These are phyloP conservation scores for Ustilago shanxiensis DNA, from an alignment of 1,284 basidiomycete species.

Conservation along the genomic window DNA sequence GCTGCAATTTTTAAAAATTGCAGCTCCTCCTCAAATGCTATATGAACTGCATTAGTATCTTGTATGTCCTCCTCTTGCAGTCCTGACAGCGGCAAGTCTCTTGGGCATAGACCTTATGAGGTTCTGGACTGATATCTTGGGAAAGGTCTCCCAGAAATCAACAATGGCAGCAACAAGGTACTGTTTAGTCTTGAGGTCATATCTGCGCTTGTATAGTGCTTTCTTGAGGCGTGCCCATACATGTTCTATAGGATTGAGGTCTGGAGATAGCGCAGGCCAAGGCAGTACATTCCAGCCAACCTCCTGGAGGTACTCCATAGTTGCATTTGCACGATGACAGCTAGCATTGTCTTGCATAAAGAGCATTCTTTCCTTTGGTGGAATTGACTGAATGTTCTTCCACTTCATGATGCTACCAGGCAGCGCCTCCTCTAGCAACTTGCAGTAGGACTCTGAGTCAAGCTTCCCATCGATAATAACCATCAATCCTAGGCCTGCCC, in stretches of 20 bases:
- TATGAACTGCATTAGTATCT: conserved; percentile 9
- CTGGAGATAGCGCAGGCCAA: conserved; percentile 17
- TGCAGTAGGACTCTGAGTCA: background rate
- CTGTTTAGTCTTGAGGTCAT: background rate
- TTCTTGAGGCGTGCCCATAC: conserved; percentile 12
- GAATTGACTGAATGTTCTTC: too few species aligned
- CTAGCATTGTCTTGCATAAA: too few species aligned
- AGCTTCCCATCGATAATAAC: conserved; percentile 8
- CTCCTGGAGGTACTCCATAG: conserved; percentile 12
- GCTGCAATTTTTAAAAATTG: background rate
- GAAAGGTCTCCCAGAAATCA: too few species aligned
- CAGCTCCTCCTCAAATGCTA: conserved; percentile 7
- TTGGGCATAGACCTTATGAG: conserved; percentile 16
- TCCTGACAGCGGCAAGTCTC: conserved; percentile 4
- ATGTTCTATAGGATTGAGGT: conserved; percentile 17
- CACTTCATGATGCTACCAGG: too few species aligned
- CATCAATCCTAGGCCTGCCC: conserved; percentile 16
- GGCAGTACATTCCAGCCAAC: background rate
- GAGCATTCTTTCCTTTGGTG: too few species aligned
- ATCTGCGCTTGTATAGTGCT: background rate
- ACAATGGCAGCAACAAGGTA: too few species aligned
- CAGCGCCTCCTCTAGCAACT: too few species aligned
- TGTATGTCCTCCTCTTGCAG: conserved; percentile 10
- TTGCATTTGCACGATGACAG: background rate
- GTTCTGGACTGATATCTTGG: background rate